phyloP scores from a whole-genome alignment of 129 eudicot species.

The Pulicaria dysenterica region DNA sequence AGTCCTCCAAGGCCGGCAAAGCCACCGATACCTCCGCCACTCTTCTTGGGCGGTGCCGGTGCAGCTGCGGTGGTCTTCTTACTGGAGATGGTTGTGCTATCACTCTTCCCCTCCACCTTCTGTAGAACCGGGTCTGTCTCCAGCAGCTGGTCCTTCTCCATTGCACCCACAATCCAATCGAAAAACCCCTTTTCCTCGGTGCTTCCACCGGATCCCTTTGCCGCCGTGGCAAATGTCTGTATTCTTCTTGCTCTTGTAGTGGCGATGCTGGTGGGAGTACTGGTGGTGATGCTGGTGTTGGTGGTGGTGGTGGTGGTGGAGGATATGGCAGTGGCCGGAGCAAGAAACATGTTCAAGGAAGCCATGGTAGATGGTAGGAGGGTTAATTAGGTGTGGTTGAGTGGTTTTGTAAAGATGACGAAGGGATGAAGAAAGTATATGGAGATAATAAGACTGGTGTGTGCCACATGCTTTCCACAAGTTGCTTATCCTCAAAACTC shows the following conservation, averaged over 20 bases:
- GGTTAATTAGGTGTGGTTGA: conserved; percentile 20
- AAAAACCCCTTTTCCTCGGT: conserved; percentile 52
- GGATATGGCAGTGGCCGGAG: conserved; percentile 39
- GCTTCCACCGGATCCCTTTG: conserved; percentile 45
- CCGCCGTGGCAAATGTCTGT: conserved; percentile 49
- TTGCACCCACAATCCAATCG: conserved; percentile 43
- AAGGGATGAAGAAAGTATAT: conserved; percentile 30
- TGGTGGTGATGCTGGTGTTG: conserved; percentile 10
- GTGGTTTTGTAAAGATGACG: conserved; percentile 28
- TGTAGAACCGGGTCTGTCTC: conserved; percentile 57
- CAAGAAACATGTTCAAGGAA: conserved; percentile 45
- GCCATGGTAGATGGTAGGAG: conserved; percentile 27
- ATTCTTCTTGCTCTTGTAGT: conserved; percentile 45
- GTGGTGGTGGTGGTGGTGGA: conserved; percentile 4
- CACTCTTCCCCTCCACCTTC: conserved; percentile 50
- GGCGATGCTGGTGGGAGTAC: conserved; percentile 4
- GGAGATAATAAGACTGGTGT: conserved; percentile 36
- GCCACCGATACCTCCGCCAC: conserved; percentile 23
- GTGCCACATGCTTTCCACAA: conserved; percentile 45
- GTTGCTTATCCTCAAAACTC: conserved; percentile 42
- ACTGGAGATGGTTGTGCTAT: conserved; percentile 23
- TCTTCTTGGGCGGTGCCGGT: conserved; percentile 40
- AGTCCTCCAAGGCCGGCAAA: conserved; percentile 46
- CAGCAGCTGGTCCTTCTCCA: conserved; percentile 35
- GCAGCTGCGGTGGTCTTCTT: conserved; percentile 27